phyloP scores from a whole-genome alignment of 2,329 filamentous ascomycete genomes.

The Fusarium poae region DNA sequence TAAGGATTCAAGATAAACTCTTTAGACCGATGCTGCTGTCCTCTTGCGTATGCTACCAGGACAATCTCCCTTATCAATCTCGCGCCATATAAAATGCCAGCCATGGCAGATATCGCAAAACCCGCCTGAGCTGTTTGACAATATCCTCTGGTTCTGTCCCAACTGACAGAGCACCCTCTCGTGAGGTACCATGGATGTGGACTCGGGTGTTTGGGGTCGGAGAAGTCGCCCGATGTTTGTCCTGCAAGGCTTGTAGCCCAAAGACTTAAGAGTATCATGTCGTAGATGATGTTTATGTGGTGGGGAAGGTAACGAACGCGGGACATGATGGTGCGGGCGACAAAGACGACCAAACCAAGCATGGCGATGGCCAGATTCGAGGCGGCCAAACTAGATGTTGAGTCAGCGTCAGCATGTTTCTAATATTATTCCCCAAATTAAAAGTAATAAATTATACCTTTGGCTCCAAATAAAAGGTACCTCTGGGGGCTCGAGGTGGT shows the following conservation, averaged over 20 bases:
- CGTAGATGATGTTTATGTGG: slow-evolving; percentile 48
- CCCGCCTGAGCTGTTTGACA: slow-evolving; percentile 46
- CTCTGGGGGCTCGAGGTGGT: slow-evolving; percentile 49
- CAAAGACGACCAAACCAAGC: slow-evolving; percentile 48
- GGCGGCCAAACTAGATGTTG: slow-evolving; percentile 42
- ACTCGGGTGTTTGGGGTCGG: slow-evolving; percentile 45
- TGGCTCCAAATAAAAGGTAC: slow-evolving; percentile 49
- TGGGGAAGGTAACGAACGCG: slow-evolving; percentile 44
- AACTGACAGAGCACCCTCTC: slow-evolving; percentile 39
- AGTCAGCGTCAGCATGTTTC: background rate
- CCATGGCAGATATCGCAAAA: slow-evolving; percentile 40
- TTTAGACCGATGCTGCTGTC: slow-evolving; percentile 11
- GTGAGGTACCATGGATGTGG: slow-evolving; percentile 48
- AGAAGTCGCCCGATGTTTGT: slow-evolving; percentile 45
- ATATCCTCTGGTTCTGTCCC: slow-evolving; percentile 23
- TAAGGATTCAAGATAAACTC: slow-evolving; percentile 1
- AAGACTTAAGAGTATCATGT: slow-evolving; percentile 45
- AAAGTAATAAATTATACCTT: slow-evolving; percentile 29
- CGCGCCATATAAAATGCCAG: slow-evolving; percentile 33
- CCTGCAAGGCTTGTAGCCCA: slow-evolving; percentile 47
- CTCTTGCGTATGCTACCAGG: slow-evolving; percentile 23
- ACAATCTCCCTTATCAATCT: slow-evolving; percentile 32
- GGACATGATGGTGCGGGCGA: slow-evolving; percentile 44
- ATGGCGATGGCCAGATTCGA: slow-evolving; percentile 50
- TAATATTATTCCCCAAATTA: fast-evolving